phyloP scores from a whole-genome alignment of 1,284 basidiomycete genomes.

The Mycosarcoma maydis region DNA sequence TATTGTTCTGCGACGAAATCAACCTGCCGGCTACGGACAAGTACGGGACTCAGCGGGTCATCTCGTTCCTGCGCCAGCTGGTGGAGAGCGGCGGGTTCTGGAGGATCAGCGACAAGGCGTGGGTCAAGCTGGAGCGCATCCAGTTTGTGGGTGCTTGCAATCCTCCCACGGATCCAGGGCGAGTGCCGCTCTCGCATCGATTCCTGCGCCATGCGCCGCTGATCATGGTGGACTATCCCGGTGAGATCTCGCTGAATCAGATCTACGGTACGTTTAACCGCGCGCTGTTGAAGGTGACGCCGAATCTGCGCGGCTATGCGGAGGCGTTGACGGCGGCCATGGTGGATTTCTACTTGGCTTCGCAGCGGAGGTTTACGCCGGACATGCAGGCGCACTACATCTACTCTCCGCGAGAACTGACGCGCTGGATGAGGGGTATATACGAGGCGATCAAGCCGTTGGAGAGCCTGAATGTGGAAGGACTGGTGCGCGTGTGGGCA shows the following conservation, averaged over 20 bases:
- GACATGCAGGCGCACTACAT: constrained; percentile 98
- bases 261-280: constrained; percentile 99
- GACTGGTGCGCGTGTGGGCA: constrained; percentile 95
- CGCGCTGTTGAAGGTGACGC: constrained; percentile 93
- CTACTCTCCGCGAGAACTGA: constrained; percentile 98
- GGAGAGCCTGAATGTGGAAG: constrained; percentile 89
- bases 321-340: constrained; percentile 96
- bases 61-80: constrained; percentile 96
- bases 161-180: constrained; percentile 98
- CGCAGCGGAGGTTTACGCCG: constrained; percentile 92
- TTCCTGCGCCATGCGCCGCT: constrained; percentile 97
- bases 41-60: constrained; percentile 98
- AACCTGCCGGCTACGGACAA: constrained; percentile 96
- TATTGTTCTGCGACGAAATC: constrained; percentile 99
- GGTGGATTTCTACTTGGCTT: constrained; percentile 94
- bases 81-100: constrained; percentile 96
- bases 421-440: constrained; percentile 95
- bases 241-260: constrained; percentile 94
- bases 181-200: constrained; percentile 95
- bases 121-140: constrained; percentile 97
- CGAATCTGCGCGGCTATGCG: constrained; percentile 89
- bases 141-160: constrained; percentile 99
- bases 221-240: constrained; percentile 99
- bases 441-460: constrained; percentile 95
- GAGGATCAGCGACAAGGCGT: constrained; percentile 91